These are phyloP conservation scores for Crithidia brevicula DNA, from an alignment of 208 protist genomes.

Conservation along the genomic window DNA sequence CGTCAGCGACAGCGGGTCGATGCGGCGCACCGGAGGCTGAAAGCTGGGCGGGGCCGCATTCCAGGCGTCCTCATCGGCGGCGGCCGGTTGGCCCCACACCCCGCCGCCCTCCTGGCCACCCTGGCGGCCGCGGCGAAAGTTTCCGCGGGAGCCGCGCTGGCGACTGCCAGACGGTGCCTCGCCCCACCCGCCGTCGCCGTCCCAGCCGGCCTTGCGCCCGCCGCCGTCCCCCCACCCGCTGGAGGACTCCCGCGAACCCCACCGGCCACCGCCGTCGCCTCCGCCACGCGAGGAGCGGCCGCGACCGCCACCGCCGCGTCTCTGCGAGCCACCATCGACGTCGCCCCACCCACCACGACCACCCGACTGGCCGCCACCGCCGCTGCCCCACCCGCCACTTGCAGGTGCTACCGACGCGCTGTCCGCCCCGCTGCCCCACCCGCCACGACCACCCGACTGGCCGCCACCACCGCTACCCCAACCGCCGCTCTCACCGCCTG, in stretches of 20 bases:
- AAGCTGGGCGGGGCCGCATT: slow-evolving; percentile 82
- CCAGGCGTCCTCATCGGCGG: slow-evolving; percentile 81
- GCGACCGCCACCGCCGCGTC: not conserved
- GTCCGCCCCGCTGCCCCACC: slow-evolving; percentile 10
- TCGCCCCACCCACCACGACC: slow-evolving; percentile 2
- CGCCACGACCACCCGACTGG: not conserved
- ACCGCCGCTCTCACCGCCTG: slow-evolving; percentile 23
- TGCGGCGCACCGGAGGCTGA: slow-evolving; percentile 78
- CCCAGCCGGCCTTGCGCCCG: slow-evolving; percentile 15
- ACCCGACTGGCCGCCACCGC: slow-evolving; percentile 9
- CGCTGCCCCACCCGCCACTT: slow-evolving; percentile 13
- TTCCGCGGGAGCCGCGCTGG: slow-evolving; percentile 30
- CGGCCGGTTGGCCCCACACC: slow-evolving; percentile 67
- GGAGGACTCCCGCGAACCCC: slow-evolving; percentile 18
- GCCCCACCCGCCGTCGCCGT: slow-evolving; percentile 29
- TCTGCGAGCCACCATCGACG: no score
- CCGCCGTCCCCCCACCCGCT: slow-evolving; percentile 15
- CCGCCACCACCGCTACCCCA: slow-evolving; percentile 29
- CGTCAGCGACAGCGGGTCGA: slow-evolving; percentile 89
- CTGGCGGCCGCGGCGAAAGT: slow-evolving; percentile 46
- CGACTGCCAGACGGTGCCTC: slow-evolving; percentile 28
- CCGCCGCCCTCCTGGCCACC: slow-evolving; percentile 27
- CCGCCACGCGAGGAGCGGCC: slow-evolving; percentile 4
- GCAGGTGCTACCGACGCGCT: not conserved
- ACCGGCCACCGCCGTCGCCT: slow-evolving; percentile 9